phyloP scores from a whole-genome alignment of 75 land plant genomes.

The Chamaecyparis obtusa region DNA sequence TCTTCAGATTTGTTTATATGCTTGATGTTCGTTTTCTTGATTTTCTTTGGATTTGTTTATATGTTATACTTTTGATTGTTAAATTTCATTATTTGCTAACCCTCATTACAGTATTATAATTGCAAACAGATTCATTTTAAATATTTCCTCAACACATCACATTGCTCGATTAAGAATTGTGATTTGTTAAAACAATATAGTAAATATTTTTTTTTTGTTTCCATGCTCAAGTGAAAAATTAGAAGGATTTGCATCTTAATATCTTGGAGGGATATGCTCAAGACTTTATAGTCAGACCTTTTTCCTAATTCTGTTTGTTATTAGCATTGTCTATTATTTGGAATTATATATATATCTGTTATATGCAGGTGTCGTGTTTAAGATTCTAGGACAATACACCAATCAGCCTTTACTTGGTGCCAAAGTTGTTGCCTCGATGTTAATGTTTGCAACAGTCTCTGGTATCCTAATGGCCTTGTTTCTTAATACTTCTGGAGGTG shows the following conservation, averaged over 20 bases:
- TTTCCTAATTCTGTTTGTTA: background rate
- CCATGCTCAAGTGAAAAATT: background rate
- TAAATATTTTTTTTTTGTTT: background rate
- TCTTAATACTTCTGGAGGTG: conserved; percentile 97
- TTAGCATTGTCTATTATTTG: background rate
- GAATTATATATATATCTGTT: conserved; percentile 2
- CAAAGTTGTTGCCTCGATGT: conserved; percentile 92
- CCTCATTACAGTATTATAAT: background rate
- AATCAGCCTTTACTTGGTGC: conserved; percentile 95
- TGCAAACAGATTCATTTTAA: background rate
- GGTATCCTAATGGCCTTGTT: conserved; percentile 99
- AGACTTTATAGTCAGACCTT: background rate
- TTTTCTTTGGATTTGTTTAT: background rate
- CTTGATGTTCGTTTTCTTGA: too few species aligned
- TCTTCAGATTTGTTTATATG: background rate
- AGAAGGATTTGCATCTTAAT: background rate
- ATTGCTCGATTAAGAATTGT: background rate
- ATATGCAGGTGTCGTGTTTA: conserved; percentile 70
- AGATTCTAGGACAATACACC: conserved; percentile 77
- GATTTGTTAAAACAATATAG: background rate
- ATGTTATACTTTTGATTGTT: background rate
- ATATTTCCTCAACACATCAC: background rate
- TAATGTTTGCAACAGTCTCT: conserved; percentile 99
- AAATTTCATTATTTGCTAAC: background rate
- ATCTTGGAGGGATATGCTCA: conserved; percentile 5